A percentile compares a stretch with the other conserved stretches of the same genome.
Conservation (phyloP, 345 rosid genomes). For the Linum usitatissimum region DNA sequence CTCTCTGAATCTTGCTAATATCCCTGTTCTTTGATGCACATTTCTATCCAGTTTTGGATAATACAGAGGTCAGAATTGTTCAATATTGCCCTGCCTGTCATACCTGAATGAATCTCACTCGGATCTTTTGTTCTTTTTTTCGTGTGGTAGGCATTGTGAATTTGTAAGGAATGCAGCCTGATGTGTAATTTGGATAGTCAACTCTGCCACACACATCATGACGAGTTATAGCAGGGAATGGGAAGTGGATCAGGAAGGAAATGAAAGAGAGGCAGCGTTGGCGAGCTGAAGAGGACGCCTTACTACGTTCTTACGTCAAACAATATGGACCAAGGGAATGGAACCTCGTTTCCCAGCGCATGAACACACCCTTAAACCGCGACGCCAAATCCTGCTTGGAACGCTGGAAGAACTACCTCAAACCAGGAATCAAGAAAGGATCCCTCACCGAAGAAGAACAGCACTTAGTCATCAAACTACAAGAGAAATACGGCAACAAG, state of each 20-base stretch:
- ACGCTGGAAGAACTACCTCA: constrained; percentile 95
- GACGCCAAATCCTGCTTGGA: constrained; percentile 95
- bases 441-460: constrained; percentile 90
- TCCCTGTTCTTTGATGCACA: no score
- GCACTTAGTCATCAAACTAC: constrained; percentile 74
- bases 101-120: no score
- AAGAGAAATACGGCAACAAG: constrained; percentile 93
- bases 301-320: constrained; percentile 74
- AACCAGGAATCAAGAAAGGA: constrained; percentile 97
- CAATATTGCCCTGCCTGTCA: no score
- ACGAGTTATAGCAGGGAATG: constrained; percentile 48
- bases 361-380: constrained; percentile 70
- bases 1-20: no score
- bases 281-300: constrained; percentile 94
- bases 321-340: constrained; percentile 96
- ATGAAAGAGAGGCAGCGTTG: constrained; percentile 99
- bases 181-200: no score
- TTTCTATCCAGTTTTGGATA: no score
- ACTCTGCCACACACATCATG: background rate
- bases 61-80: no score
- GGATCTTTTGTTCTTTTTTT: no score
- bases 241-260: constrained; percentile 64
- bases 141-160: no score
- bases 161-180: no score
- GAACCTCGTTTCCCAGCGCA: constrained; percentile 87